A percentile compares a stretch with the other conserved stretches of the same genome.
phyloP scores from a whole-genome alignment of 1,284 basidiomycete genomes.

The Phylloporus gajari region DNA sequence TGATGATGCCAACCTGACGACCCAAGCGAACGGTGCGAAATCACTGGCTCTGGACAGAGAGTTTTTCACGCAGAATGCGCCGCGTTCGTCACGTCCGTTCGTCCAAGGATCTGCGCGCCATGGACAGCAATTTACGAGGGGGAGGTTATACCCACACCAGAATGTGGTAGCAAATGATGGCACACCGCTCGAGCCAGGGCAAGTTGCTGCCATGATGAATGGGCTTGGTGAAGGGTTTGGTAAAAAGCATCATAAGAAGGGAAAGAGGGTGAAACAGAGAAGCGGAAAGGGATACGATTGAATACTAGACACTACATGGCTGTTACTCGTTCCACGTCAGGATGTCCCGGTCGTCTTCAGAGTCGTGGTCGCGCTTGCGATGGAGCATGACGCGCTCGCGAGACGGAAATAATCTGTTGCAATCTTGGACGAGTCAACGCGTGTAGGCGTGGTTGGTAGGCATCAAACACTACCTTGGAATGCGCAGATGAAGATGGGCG shows the following conservation, averaged over 20 bases:
- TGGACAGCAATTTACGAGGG: slow-evolving; percentile 71
- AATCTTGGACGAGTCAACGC: slow-evolving; percentile 54
- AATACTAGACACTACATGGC: too few species aligned
- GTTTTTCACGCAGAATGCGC: slow-evolving; percentile 77
- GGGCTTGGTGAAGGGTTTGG: slow-evolving; percentile 56
- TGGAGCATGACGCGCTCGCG: slow-evolving; percentile 75
- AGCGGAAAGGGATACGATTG: slow-evolving; percentile 90
- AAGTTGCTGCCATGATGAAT: slow-evolving; percentile 58
- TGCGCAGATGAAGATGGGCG: slow-evolving; percentile 43
- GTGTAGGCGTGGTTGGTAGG: background rate
- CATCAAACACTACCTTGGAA: slow-evolving; percentile 35
- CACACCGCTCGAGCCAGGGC: slow-evolving; percentile 61
- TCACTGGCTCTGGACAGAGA: slow-evolving; percentile 80
- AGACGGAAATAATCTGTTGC: slow-evolving; percentile 76
- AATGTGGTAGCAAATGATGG: slow-evolving; percentile 83
- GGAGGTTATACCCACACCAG: slow-evolving; percentile 82
- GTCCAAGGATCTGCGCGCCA: slow-evolving; percentile 69
- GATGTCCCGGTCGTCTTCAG: slow-evolving; percentile 64
- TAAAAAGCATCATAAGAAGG: slow-evolving; percentile 92
- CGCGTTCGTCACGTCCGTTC: slow-evolving; percentile 69
- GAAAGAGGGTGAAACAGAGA: slow-evolving; percentile 85
- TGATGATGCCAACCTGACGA: slow-evolving; percentile 30
- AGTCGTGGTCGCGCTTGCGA: slow-evolving; percentile 76
- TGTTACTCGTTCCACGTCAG: slow-evolving; percentile 78
- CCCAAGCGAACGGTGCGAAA: slow-evolving; percentile 57